Evolutionary conservation across 805 yeast genomes (phyloP).

Genomic region (Nakazawaea ishiwadae): DNA sequence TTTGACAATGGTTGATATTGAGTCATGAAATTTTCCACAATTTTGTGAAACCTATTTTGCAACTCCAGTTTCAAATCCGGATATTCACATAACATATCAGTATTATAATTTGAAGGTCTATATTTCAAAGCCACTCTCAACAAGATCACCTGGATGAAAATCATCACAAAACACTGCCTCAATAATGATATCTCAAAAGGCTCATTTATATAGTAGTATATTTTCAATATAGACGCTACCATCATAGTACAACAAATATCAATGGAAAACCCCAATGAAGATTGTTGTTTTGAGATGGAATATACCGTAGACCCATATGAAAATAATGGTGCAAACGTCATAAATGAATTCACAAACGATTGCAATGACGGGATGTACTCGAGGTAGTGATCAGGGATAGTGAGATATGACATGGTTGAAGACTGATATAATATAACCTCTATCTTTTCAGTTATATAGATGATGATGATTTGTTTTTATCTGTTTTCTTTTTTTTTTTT

Average conservation of each 20-base stretch:
- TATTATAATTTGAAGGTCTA: slow-evolving; percentile 41
- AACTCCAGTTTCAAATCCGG: slow-evolving; percentile 21
- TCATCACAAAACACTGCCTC: slow-evolving; percentile 80
- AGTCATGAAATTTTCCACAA: slow-evolving; percentile 19
- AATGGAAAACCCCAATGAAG: slow-evolving; percentile 79
- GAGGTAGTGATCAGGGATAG: slow-evolving; percentile 11
- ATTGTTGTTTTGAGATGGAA: slow-evolving; percentile 56
- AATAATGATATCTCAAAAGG: slow-evolving; percentile 80
- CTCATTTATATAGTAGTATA: slow-evolving; percentile 70
- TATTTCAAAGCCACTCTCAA: slow-evolving; percentile 58
- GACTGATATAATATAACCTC: neutral
- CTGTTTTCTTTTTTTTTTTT: neutral
- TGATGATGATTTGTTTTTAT: neutral
- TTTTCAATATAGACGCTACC: slow-evolving; percentile 66
- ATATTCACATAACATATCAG: slow-evolving; percentile 30
- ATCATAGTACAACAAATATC: slow-evolving; percentile 93
- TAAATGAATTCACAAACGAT: slow-evolving; percentile 55
- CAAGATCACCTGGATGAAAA: slow-evolving; percentile 67
- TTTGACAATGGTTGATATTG: neutral
- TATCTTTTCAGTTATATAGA: neutral
- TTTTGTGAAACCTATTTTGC: slow-evolving; percentile 22
- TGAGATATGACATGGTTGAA: slow-evolving; percentile 11
- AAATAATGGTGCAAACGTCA: slow-evolving; percentile 78
- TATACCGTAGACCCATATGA: slow-evolving; percentile 83
- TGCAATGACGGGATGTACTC: slow-evolving; percentile 33